Percentiles rank a stretch among this genome's conserved stretches.
These are phyloP conservation scores for Eucalyptus leucophloia DNA, from an alignment of 345 rosid genomes.

Conservation along the genomic window DNA sequence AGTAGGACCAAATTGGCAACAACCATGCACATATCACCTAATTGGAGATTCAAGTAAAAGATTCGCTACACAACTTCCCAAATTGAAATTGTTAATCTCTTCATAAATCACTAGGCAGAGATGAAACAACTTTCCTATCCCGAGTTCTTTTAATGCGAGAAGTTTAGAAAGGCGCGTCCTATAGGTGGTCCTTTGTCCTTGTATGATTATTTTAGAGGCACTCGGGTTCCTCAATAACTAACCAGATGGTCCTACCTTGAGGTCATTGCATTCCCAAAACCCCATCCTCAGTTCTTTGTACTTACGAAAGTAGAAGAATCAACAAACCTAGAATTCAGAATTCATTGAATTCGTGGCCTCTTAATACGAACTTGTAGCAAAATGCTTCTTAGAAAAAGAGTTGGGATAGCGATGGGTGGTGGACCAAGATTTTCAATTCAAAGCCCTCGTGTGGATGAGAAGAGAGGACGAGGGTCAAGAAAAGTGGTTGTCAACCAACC, in stretches of 20 bases:
- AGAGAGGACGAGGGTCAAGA: background rate
- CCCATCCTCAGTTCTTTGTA: background rate
- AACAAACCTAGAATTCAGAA: background rate
- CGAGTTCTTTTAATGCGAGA: background rate
- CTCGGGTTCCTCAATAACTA: background rate
- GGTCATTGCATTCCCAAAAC: background rate
- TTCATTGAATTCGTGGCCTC: background rate
- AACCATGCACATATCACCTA: background rate
- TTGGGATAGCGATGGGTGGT: background rate
- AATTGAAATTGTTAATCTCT: background rate
- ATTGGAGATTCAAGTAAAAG: background rate
- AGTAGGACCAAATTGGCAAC: background rate
- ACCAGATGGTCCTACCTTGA: background rate
- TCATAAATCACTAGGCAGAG: background rate
- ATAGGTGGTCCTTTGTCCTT: background rate
- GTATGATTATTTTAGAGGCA: background rate
- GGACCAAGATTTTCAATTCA: background rate
- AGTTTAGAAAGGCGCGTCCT: background rate
- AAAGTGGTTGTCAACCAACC: background rate
- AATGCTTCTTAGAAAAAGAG: background rate
- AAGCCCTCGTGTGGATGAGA: background rate
- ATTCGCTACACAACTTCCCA: background rate
- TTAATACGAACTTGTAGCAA: background rate
- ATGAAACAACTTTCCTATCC: background rate
- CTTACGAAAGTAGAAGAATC: background rate